These are phyloP conservation scores for Pichia sp. DNA, from an alignment of 1,139 yeast genomes.

Conservation along the genomic window DNA sequence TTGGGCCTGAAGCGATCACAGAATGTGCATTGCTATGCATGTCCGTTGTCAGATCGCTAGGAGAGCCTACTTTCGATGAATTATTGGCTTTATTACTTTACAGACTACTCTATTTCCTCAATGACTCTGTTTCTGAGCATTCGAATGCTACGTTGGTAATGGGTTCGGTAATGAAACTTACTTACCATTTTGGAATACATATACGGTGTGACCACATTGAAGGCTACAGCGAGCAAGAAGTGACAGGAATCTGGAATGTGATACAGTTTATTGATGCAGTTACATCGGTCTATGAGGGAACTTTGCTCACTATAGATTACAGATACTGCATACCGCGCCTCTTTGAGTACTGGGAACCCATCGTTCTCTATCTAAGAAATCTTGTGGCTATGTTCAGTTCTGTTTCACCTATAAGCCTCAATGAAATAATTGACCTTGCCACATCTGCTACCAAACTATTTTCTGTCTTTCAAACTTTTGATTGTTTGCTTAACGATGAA, in stretches of 20 bases:
- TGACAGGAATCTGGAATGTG: slow-evolving; percentile 13
- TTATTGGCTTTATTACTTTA: slow-evolving; percentile 12
- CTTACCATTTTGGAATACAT: slow-evolving; percentile 9
- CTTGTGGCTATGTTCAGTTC: slow-evolving; percentile 11
- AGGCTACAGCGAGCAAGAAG: slow-evolving; percentile 5
- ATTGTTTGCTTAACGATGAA: slow-evolving; percentile 6
- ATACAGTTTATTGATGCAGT: slow-evolving; percentile 15
- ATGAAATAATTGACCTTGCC: slow-evolving; percentile 10
- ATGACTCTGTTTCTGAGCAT: slow-evolving; percentile 8
- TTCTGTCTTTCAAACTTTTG: slow-evolving; percentile 10
- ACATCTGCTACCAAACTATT: slow-evolving; percentile 10
- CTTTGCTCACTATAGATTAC: slow-evolving; percentile 17
- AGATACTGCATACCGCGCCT: slow-evolving; percentile 13
- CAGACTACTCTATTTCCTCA: slow-evolving; percentile 5
- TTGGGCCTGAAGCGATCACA: slow-evolving; percentile 3
- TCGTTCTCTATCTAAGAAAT: slow-evolving; percentile 10
- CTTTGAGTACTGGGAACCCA: slow-evolving; percentile 5
- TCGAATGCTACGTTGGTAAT: slow-evolving; percentile 13
- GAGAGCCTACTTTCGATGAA: slow-evolving; percentile 13
- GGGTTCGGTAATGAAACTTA: slow-evolving; percentile 1
- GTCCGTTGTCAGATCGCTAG: slow-evolving; percentile 9
- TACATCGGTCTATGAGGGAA: slow-evolving; percentile 14
- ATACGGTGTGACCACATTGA: slow-evolving; percentile 4
- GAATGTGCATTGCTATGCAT: slow-evolving; percentile 7
- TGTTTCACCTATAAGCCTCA: slow-evolving; percentile 12